Conservation (phyloP, 129 eudicot genomes). For the Flaveria linearis region DNA sequence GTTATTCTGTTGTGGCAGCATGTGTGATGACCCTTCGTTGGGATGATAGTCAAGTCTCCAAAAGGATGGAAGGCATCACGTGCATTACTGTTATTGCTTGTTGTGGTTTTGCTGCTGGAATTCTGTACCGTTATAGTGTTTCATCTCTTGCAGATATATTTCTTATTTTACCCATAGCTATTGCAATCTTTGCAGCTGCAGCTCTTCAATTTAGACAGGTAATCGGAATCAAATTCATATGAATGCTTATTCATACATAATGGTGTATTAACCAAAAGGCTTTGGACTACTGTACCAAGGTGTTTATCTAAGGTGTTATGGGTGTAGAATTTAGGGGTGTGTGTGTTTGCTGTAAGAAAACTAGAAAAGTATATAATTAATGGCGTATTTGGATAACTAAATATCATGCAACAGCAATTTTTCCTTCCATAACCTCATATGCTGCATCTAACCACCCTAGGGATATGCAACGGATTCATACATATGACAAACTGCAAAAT, state of each 20-base stretch:
- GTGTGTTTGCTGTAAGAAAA: too few species aligned
- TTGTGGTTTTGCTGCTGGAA: constrained; percentile 84
- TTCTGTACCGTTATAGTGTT: constrained; percentile 64
- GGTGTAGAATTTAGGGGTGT: too few species aligned
- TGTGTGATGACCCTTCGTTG: constrained; percentile 85
- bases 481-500: constrained; percentile 14
- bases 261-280: too few species aligned
- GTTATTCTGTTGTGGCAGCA: constrained; percentile 98
- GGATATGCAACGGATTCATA: neutral
- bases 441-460: neutral
- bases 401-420: neutral
- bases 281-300: too few species aligned
- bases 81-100: constrained; percentile 61
- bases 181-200: constrained; percentile 61
- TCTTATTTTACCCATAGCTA: constrained; percentile 49
- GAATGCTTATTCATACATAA: neutral
- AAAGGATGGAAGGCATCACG: constrained; percentile 65
- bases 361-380: too few species aligned
- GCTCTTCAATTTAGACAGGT: constrained; percentile 82
- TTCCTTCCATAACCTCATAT: neutral
- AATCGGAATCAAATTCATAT: constrained; percentile 32
- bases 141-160: constrained; percentile 44
- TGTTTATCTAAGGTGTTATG: too few species aligned
- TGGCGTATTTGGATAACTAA: too few species aligned
- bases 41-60: constrained; percentile 59